A percentile compares a stretch with the other conserved stretches of the same genome.
These are phyloP conservation scores for Suillus subaureus DNA, from an alignment of 768 basidiomycete genomes.

Conservation along the genomic window DNA sequence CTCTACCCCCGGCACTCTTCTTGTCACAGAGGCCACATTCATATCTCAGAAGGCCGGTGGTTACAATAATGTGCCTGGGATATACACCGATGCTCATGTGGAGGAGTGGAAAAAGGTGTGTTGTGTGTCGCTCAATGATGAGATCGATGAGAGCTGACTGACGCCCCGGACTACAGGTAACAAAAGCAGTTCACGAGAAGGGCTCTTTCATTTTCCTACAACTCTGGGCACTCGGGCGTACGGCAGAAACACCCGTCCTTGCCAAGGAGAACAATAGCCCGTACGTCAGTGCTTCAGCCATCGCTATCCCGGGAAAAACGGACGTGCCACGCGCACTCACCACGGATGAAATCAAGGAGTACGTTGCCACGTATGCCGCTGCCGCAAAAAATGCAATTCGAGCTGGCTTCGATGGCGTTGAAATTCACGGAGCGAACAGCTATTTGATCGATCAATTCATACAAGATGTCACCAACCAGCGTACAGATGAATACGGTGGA, in stretches of 20 bases:
- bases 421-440: constrained; percentile 45
- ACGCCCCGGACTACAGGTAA: constrained; percentile 42
- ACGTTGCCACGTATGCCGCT: constrained; percentile 29
- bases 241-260: constrained; percentile 37
- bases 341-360: constrained; percentile 36
- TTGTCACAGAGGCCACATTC: constrained; percentile 60
- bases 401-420: constrained; percentile 51
- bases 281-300: constrained; percentile 37
- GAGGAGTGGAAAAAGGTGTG: constrained; percentile 49
- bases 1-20: constrained; percentile 49
- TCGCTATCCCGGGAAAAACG: constrained; percentile 21
- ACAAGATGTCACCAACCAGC: constrained; percentile 53
- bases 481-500: constrained; percentile 72
- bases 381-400: constrained; percentile 38
- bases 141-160: not conserved
- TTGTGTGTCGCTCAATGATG: not conserved
- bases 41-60: constrained; percentile 55
- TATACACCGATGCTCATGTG: constrained; percentile 64
- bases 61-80: constrained; percentile 53
- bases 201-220: constrained; percentile 50
- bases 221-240: constrained; percentile 56
- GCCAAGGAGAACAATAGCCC: constrained; percentile 33
- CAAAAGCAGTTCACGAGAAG: constrained; percentile 56
- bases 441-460: constrained; percentile 65
- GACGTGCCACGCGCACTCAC: constrained; percentile 23